Conservation (phyloP, 2,329 filamentous ascomycete species). For the Leptosphaerulina australis region DNA sequence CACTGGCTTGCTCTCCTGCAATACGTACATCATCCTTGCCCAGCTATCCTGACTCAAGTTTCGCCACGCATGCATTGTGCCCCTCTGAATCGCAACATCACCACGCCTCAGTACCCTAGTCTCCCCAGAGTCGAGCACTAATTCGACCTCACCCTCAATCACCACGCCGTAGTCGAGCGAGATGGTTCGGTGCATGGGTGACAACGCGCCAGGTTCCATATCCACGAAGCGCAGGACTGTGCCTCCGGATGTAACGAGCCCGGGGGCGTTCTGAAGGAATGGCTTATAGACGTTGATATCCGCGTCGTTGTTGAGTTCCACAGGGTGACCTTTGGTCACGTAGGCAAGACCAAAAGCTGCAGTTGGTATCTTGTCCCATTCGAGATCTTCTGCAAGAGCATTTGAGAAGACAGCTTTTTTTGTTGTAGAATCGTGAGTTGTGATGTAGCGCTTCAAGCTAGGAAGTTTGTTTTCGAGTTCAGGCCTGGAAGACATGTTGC, state of each 20-base stretch:
- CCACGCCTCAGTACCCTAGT: conserved; percentile 41
- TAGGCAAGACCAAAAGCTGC: conserved; percentile 56
- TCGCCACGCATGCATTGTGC: conserved; percentile 49
- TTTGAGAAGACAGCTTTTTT: conserved; percentile 45
- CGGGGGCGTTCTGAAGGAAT: conserved; percentile 54
- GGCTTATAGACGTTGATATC: conserved; percentile 56
- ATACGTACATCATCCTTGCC: conserved; percentile 42
- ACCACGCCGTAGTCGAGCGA: conserved; percentile 49
- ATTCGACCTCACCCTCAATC: conserved; percentile 47
- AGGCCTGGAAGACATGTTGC: conserved; percentile 23
- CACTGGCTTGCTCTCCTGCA: conserved; percentile 38
- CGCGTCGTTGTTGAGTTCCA: conserved; percentile 51
- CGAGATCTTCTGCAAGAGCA: conserved; percentile 31
- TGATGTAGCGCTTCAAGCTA: conserved; percentile 44
- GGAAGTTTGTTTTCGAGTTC: conserved; percentile 32
- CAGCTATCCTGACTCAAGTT: conserved; percentile 37
- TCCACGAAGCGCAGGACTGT: conserved; percentile 53
- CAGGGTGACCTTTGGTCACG: conserved; percentile 55
- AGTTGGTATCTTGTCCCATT: conserved; percentile 27
- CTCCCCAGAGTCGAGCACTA: conserved; percentile 48
- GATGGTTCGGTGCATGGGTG: conserved; percentile 49
- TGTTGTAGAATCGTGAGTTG: conserved; percentile 41
- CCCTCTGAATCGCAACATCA: conserved; percentile 47
- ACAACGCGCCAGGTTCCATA: conserved; percentile 34
- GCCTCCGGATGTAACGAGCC: conserved; percentile 55